These are phyloP conservation scores for Cenococcum geophilum DNA, from an alignment of 495 filamentous ascomycete species.

Conservation along the genomic window DNA sequence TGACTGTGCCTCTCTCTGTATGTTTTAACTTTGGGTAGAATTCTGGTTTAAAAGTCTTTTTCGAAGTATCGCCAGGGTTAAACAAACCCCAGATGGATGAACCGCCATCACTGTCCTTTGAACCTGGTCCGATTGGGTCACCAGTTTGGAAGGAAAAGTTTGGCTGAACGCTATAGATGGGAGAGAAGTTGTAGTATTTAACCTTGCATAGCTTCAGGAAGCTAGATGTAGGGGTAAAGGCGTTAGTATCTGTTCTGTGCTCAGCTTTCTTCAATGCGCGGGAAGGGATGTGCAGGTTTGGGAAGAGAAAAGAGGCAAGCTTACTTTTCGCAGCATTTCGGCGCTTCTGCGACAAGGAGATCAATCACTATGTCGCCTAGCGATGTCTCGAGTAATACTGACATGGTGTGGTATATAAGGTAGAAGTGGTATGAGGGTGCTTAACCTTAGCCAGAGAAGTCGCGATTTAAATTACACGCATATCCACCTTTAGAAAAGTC, in stretches of 20 bases:
- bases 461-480: neutral
- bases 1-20: slow-evolving; percentile 78
- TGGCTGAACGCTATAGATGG: slow-evolving; percentile 79
- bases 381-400: slow-evolving; percentile 84
- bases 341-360: slow-evolving; percentile 76
- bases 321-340: slow-evolving; percentile 87
- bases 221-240: slow-evolving; percentile 47
- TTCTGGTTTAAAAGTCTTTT: slow-evolving; percentile 74
- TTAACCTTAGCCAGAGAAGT: neutral
- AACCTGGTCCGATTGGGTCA: slow-evolving; percentile 81
- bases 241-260: slow-evolving; percentile 48
- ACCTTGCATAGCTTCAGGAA: slow-evolving; percentile 96
- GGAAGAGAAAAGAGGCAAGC: slow-evolving; percentile 34
- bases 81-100: slow-evolving; percentile 85
- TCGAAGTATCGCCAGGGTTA: slow-evolving; percentile 52
- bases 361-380: slow-evolving; percentile 91
- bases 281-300: slow-evolving; percentile 21
- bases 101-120: slow-evolving; percentile 78
- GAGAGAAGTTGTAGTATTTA: slow-evolving; percentile 97
- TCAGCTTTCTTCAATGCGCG: slow-evolving; percentile 35
- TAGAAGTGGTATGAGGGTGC: neutral
- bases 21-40: slow-evolving; percentile 82
- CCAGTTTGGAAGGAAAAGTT: slow-evolving; percentile 93
- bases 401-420: slow-evolving; percentile 44
- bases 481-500: neutral